A percentile compares a stretch with the other conserved stretches of the same genome.
phyloP scores from a whole-genome alignment of 495 filamentous ascomycete species.

The Penicillium coffeae region DNA sequence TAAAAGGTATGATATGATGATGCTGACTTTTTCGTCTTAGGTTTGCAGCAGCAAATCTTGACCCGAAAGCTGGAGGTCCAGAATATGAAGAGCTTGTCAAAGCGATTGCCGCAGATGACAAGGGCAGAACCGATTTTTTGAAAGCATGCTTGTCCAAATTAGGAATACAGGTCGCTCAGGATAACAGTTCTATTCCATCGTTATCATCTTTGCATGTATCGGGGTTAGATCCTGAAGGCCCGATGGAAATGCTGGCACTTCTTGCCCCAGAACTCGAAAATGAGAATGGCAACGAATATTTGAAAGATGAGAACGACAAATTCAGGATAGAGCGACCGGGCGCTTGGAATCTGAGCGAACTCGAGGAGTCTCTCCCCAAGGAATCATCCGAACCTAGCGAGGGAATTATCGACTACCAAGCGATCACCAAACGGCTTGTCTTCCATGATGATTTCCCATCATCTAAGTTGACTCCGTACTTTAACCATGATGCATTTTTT shows the following conservation, averaged over 20 bases:
- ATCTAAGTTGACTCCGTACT: constrained; percentile 76
- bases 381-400: constrained; percentile 30
- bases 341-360: constrained; percentile 56
- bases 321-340: constrained; percentile 70
- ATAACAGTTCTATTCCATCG: constrained; percentile 67
- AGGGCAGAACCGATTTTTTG: constrained; percentile 66
- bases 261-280: constrained; percentile 63
- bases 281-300: constrained; percentile 66
- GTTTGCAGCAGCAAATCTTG: constrained; percentile 78
- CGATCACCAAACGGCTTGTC: constrained; percentile 66
- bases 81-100: constrained; percentile 67
- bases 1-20: not conserved
- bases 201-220: constrained; percentile 85
- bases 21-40: constrained; percentile 40
- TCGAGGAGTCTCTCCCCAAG: constrained; percentile 49
- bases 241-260: constrained; percentile 61
- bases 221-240: constrained; percentile 57
- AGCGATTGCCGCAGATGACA: constrained; percentile 66
- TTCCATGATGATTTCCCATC: constrained; percentile 68
- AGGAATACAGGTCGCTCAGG: constrained; percentile 70
- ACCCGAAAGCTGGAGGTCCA: constrained; percentile 54
- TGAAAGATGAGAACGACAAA: constrained; percentile 80
- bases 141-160: constrained; percentile 79
- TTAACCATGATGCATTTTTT: constrained; percentile 81
- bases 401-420: constrained; percentile 70